phyloP scores from a whole-genome alignment of 129 eudicot species.

The Flaveria trinervia region DNA sequence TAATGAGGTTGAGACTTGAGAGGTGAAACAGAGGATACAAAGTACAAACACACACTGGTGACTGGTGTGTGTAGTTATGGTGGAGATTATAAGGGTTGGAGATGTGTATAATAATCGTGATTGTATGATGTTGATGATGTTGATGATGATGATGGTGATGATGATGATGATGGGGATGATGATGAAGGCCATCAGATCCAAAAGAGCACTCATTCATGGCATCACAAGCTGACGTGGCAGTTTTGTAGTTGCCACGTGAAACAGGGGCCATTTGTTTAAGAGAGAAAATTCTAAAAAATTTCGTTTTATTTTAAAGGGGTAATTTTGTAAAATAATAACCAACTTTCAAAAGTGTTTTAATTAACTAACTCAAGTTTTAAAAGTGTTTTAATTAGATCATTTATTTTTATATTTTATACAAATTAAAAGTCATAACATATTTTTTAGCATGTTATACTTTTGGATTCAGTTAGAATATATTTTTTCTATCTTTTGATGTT shows the following conservation, averaged over 20 bases:
- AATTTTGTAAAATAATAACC: no score
- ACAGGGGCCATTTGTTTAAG: not conserved
- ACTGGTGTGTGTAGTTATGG: slow-evolving; percentile 16
- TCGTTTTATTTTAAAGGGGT: no score
- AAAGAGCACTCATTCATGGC: slow-evolving; percentile 29
- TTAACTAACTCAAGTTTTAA: no score
- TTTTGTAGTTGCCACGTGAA: slow-evolving; percentile 40
- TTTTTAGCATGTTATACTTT: no score
- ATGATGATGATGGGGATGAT: not conserved
- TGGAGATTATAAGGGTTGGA: slow-evolving; percentile 14
- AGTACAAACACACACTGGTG: slow-evolving; percentile 2
- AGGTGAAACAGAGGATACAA: slow-evolving; percentile 15
- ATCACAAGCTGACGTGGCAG: slow-evolving; percentile 38
- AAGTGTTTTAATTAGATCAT: no score
- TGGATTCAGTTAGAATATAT: no score
- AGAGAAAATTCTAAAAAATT: no score
- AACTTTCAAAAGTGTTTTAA: no score
- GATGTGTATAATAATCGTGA: slow-evolving; percentile 20
- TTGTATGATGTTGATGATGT: slow-evolving; percentile 26
- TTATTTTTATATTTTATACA: no score
- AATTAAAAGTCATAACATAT: no score
- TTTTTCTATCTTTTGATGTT: no score
- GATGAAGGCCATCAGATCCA: slow-evolving; percentile 35
- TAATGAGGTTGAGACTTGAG: not conserved
- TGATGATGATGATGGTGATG: slow-evolving; percentile 13